phyloP scores from a whole-genome alignment of 1,284 basidiomycete species.

The Meripilus lineatus region DNA sequence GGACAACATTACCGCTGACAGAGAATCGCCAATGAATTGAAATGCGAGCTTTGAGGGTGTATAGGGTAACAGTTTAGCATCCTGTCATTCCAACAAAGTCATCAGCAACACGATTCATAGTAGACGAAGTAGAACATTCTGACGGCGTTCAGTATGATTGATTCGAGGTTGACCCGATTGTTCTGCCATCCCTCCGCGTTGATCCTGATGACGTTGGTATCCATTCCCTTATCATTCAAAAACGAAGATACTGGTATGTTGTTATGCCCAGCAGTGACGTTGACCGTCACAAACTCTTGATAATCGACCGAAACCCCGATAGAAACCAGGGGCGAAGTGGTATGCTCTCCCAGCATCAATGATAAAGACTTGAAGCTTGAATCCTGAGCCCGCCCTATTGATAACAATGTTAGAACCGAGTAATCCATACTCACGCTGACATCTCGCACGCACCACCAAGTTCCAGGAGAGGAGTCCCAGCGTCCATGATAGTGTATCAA shows the following conservation, averaged over 20 bases:
- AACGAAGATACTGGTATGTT: conserved; percentile 32
- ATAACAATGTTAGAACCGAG: neutral
- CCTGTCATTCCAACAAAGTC: too few relatives aligned
- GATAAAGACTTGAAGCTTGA: conserved; percentile 45
- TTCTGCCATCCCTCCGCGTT: conserved; percentile 56
- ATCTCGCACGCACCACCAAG: conserved; percentile 32
- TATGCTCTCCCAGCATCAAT: conserved; percentile 45
- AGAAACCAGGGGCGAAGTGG: conserved; percentile 40
- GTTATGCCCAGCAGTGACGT: conserved; percentile 45
- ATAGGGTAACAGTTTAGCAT: conserved; percentile 42
- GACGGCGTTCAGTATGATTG: conserved; percentile 41
- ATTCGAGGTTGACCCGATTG: conserved; percentile 50
- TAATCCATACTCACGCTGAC: too few relatives aligned
- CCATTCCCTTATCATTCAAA: conserved; percentile 1
- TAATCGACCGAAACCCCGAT: conserved; percentile 48
- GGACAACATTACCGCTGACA: conserved; percentile 49
- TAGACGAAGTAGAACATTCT: conserved; percentile 9
- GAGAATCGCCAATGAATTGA: conserved; percentile 56
- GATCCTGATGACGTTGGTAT: conserved; percentile 36
- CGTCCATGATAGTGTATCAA: conserved; percentile 33
- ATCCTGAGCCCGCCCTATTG: conserved; percentile 48
- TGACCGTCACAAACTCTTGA: conserved; percentile 40
- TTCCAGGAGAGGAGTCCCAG: conserved; percentile 34
- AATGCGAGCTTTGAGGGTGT: conserved; percentile 41
- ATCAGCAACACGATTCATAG: neutral